Evolutionary conservation across 371 early-diverging fungal genomes (phyloP), one percentile per base, ranked within the genome.

Genomic region (Mortierella sp.): DNA sequence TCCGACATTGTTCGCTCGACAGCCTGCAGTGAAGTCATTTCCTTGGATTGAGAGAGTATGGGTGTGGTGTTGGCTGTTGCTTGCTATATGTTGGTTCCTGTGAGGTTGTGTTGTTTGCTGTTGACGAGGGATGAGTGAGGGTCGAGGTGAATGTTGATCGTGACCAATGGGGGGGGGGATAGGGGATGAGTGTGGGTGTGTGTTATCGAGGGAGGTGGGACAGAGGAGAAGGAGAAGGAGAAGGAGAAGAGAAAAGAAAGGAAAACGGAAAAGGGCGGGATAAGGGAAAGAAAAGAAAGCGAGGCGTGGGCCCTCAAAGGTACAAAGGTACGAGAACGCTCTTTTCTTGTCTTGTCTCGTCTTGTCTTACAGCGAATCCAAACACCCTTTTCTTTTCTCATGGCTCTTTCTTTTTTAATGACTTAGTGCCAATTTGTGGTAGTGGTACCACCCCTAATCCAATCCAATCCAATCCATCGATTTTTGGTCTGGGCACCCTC

Each of bases 1-100:
- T 81, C 85, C 35, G 85, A 85, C 72, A 85, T 65, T 8, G 82
- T 79, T 46, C 77, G 58, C 46, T 85, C 85, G n/a, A 85, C 79
- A 44, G 85, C 76, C 51, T 79, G 76, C 70, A 79, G 51, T 2
- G 85, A 81, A 5, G 83, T 60, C 79, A 79, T 83, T 65, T 38
- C 21, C 21, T 38, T 21, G 3, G 65, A 38, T 27, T 29, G 70
- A 44, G 72, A 27, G 12, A 14, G 27, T 29, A 16, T 60, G n/a
- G 16, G 32, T 32, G 46, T 2, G 35, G 35, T 41, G 44, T n/a
- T 44, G 46, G 4, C 71, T 79, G 71, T 58, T 38, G 65, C 27
- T 72, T 24, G n/a, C 10, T 56, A 11, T 56, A 14, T 27, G 55
- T 7, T 44, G 41, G 27, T 60, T 27, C 41, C 41, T 60, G 14